Base-by-base conservation (phyloP, 1,284 basidiomycete genomes). In the Meripilus lineatus region DNA sequence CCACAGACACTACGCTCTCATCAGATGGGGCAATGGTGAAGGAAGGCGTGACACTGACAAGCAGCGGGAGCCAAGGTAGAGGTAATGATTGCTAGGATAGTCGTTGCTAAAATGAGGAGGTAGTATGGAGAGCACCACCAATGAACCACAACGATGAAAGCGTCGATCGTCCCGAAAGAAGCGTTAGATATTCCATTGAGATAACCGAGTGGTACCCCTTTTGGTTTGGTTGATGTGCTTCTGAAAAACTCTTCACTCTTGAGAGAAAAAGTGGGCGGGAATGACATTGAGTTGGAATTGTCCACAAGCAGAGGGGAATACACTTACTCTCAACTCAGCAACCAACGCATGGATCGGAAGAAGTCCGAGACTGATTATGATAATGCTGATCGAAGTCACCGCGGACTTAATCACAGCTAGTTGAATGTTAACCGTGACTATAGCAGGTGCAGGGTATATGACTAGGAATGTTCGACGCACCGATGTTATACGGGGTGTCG, bases 41-140 rank as follows among this genome's bases (percentile, higher is more conserved):
- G 11, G 13, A n/a, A 28, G 15, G n/a, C 10, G n/a, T n/a, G n/a
- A n/a, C 17, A 44, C 42, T 44, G 13, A 44, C 42, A 21, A 5
- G 42, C 42, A 17, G 42, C 42, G 14, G 42, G 42, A 17, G 42
- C 42, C n/a, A 44, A 21, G 8, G 42, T 38, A n/a, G 34, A 24
- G 21, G 35, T 38, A 18, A 20, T 25, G n/a, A 44, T 6, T 10
- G 30, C n/a, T 7, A 44, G 15, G 17, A 44, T 26, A 26, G 18
- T 36, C 20, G 42, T 21, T 15, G 38, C 15, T 13, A 44, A 24
- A 14, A 36, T 24, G 8, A 22, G 18, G 3, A 35, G 11, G 21
- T 38, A 44, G 25, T 38, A 44, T 2, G 35, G 35, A 15, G 42
- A 44, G 18, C 22, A 37, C 20, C 34, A 36, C 13, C 42, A 36